Base-by-base conservation (phyloP, 2,329 filamentous ascomycete genomes). In the Fusarium metavorans region DNA sequence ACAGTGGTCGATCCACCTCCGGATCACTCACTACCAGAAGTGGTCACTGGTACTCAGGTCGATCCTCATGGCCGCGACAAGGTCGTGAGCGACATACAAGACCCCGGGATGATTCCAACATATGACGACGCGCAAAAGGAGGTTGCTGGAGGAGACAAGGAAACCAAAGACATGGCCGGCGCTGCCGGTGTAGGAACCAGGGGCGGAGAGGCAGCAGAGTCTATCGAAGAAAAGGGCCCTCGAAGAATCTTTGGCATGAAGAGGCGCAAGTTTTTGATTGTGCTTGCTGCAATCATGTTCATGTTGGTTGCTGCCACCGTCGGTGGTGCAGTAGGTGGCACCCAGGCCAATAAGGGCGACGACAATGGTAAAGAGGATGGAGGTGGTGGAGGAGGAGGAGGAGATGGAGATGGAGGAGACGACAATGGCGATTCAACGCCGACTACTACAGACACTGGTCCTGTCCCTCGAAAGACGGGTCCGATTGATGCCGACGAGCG, bases 261-360 rank as follows among this genome's bases (percentile, higher is more conserved):
- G 52, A 62, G 69, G 13, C 63, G 64, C 54, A 74, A 50, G 14
- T 77, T 76, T 32, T 59, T 73, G 32, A 73, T 76, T 30, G 54
- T 69, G 30, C 35, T 74, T 27, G 68, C 64, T 5, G 67, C 73
- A 5, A 27, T 66, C 32, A 37, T 65, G 13, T 56, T 71, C n/a
- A 66, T 76, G n/a, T 48, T 76, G 8, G 62, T 76, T 35, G 73
- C 64, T 7, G 68, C 66, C n/a, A 56, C 74, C 6, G 69, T 75
- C 2, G 75, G 75, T 6, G 75, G 75, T 45, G 65, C 73, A 27
- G 67, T 74, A 9, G 72, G 75, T 5, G 70, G 74, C 11, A 30
- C 71, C 16, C 54, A 60, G 14, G 70, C 70, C 8, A 66, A 52
- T 58, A 41, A 54, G 23, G 32, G 56, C 25, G 41, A 66, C 6